Base-by-base conservation (phyloP, 2,329 filamentous ascomycete species). In the Exophiala lecanii-corni region DNA sequence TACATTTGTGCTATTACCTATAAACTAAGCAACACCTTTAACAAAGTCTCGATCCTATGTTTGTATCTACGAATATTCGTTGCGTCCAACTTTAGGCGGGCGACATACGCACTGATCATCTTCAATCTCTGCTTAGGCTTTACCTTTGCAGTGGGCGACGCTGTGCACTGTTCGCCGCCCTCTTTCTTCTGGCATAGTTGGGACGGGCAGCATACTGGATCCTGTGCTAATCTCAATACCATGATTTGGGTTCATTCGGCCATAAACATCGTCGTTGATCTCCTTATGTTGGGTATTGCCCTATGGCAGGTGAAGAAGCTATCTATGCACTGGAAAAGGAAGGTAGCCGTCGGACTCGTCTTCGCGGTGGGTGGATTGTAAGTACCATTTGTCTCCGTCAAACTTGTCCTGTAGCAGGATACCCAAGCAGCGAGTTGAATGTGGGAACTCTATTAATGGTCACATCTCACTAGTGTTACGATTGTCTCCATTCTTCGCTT, bases 201-300 rank as follows among this genome's bases (percentile, higher is more conserved):
- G 74, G 69, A 75, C 34, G 66, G 66, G 1, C 59, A 68, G 39
- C 63, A 70, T 26, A 3, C 57, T 0, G 77, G 77, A 0, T 59
- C 47, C 1, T 81, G 78, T 48, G 55, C 73, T 16, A 63, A 75
- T 42, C 59, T 73, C 47, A 76, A 74, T 45, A 60, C 62, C 1
- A 62, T 78, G 2, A 68, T 62, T 0, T 78, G 73, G 70, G 64
- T 70, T 23, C 71, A 74, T 23, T 75, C 76, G 0, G 66, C 56
- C n/a, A 67, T 76, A 39, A 74, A 71, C 45, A 78, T 81, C 32
- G 58, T 59, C 0, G 60, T 76, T 16, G 76, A 80, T 45, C 9
- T 74, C 2, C 71, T 70, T 65, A 72, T 79, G 54, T 62, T 79
- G 13, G 65, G 59, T 0, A 60, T 80, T 3, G 75, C 77, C 0